Evolutionary conservation across 2,329 filamentous ascomycete genomes (phyloP), one percentile per base, ranked within the genome.

Genomic region (Aspergillus aculeatinus): DNA sequence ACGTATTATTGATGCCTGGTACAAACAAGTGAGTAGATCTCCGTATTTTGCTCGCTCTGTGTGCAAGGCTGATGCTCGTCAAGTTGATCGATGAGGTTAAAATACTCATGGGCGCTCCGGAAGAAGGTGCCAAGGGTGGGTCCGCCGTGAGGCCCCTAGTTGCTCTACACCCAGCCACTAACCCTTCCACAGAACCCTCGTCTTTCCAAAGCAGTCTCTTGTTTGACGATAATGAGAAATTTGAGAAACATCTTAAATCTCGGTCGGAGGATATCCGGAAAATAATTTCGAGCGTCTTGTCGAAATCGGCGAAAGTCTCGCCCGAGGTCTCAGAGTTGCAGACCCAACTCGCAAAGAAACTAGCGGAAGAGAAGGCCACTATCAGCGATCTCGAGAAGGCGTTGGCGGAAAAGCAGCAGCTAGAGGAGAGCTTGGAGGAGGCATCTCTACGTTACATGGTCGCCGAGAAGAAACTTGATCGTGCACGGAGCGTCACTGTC

Each of bases 371-470:
- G 73, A 99, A 98, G 73, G 87, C 89, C 57, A 88, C 91, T 67
- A 81, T 90, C 11, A 83, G 89, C 42, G 90, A 93, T 72, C 77
- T 96, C 54, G 91, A 96, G 65, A 85, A 88, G 57, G 80, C 93
- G 12, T 83, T 87, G 52, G 82, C 85, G 6, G 92, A 97, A 69
- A 96, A 95, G 69, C 89, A 96, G 57, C 87, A 91, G 67, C 82
- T 96, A 3, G 91, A 91, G 51, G 90, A 95, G 70, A 89, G 94
- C 63, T 82, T 98, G 21, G 94, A 98, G 72, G 89, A 87, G 35
- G 95, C 94, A 16, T 96, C 92, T 5, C 82, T 96, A 60, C 87
- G 95, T 65, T 98, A 96, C 71, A 91, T 98, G 80, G 91, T 96
- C 67, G 95, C 95, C 0, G 95, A 99, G 75, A 96, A 96, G 80